Conservation (phyloP, 352 stramenopile species). For the Globisporangium camurandrum region DNA sequence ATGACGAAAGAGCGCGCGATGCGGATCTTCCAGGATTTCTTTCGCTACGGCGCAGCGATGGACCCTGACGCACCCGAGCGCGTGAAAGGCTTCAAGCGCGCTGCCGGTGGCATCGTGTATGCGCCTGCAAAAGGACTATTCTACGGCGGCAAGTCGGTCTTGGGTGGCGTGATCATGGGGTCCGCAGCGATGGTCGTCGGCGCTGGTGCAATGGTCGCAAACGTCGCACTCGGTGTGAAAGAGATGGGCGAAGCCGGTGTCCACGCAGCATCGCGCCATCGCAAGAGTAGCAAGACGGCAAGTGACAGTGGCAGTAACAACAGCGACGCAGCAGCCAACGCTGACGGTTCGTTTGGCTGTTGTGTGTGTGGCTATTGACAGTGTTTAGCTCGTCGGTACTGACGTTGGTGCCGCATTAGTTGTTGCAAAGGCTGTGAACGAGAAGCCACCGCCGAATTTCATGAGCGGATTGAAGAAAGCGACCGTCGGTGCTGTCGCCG, state of each 20-base stretch:
- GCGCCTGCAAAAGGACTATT: slow-evolving; percentile 72
- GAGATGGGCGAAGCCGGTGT: slow-evolving; percentile 84
- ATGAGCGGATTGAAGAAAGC: slow-evolving; percentile 83
- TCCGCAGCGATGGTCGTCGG: slow-evolving; percentile 70
- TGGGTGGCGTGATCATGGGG: slow-evolving; percentile 80
- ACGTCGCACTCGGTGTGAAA: slow-evolving; percentile 75
- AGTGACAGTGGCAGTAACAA: slow-evolving; percentile 37
- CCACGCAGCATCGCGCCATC: slow-evolving; percentile 60
- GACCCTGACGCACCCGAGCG: slow-evolving; percentile 71
- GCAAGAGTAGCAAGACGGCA: slow-evolving; percentile 40
- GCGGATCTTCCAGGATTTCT: slow-evolving; percentile 84
- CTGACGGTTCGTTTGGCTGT: slow-evolving; percentile 4
- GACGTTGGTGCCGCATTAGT: background rate
- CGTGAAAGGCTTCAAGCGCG: slow-evolving; percentile 71
- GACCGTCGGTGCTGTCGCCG: slow-evolving; percentile 71
- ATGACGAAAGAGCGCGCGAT: slow-evolving; percentile 82
- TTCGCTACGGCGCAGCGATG: slow-evolving; percentile 80
- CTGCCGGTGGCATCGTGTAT: slow-evolving; percentile 72
- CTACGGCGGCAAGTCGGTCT: slow-evolving; percentile 78
- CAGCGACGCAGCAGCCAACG: slow-evolving; percentile 9
- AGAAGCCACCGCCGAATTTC: slow-evolving; percentile 72
- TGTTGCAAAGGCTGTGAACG: slow-evolving; percentile 27
- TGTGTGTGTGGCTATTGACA: background rate
- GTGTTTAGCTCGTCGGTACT: background rate
- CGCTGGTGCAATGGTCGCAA: slow-evolving; percentile 74